phyloP scores from a whole-genome alignment of 148 eudicot species.

The Rhododendron ovatum region DNA sequence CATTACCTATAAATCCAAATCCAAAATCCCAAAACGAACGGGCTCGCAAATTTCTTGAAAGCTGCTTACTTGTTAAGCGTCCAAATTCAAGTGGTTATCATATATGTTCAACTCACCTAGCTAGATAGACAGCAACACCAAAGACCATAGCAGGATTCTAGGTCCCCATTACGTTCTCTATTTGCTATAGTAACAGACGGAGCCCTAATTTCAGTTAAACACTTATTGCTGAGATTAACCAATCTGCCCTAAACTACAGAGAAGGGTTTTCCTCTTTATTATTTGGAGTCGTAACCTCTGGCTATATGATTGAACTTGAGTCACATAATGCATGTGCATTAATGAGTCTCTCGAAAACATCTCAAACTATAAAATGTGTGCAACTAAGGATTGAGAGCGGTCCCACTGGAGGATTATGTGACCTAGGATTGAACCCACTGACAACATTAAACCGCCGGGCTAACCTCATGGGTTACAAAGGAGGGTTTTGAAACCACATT shows the following conservation, averaged over 20 bases:
- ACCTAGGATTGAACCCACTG: background rate
- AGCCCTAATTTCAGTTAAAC: background rate
- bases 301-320: background rate
- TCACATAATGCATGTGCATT: background rate
- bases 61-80: background rate
- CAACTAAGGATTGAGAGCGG: background rate
- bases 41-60: background rate
- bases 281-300: background rate
- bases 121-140: background rate
- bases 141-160: background rate
- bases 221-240: background rate
- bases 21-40: no score
- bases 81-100: constrained; percentile 4
- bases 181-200: background rate
- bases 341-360: background rate
- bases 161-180: background rate
- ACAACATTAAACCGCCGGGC: background rate
- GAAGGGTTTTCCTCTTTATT: background rate
- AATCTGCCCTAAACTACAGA: background rate
- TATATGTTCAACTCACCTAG: background rate
- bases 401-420: background rate
- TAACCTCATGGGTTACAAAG: background rate
- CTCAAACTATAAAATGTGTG: background rate
- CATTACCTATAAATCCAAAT: no score
- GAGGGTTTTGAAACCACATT: background rate